Evolutionary conservation across 192 early-diverging fungal species (phyloP).

Genomic region (Backusella westeae): DNA sequence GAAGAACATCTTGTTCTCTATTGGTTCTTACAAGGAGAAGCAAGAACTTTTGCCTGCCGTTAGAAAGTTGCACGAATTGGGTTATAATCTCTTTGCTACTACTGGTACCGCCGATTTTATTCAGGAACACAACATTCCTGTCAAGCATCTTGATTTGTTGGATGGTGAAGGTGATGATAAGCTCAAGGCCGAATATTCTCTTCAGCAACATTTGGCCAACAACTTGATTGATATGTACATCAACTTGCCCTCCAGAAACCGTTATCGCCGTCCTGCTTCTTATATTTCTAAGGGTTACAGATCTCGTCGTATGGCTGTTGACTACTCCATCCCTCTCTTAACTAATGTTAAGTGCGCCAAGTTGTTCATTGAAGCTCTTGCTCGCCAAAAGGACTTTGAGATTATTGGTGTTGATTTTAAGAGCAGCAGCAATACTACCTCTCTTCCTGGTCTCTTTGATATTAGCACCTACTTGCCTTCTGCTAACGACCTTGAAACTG

Average conservation of each 20-base stretch:
- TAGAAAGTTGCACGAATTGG: slow-evolving; percentile 77
- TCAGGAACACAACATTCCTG: slow-evolving; percentile 89
- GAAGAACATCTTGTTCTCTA: slow-evolving; percentile 96
- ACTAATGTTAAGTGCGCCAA: slow-evolving; percentile 99
- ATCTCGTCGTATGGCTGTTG: slow-evolving; percentile 96
- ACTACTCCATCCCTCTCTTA: slow-evolving; percentile 94
- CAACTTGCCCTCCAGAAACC: slow-evolving; percentile 97
- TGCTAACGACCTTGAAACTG: slow-evolving; percentile 54
- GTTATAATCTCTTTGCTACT: slow-evolving; percentile 94
- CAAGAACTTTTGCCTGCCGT: slow-evolving; percentile 91
- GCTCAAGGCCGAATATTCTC: slow-evolving; percentile 83
- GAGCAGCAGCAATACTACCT: slow-evolving; percentile 78
- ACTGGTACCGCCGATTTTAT: slow-evolving; percentile 97
- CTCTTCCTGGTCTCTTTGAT: slow-evolving; percentile 88
- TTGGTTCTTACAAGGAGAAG: slow-evolving; percentile 99
- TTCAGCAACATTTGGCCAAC: slow-evolving; percentile 94
- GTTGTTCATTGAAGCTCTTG: slow-evolving; percentile 94
- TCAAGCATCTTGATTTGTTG: slow-evolving; percentile 87
- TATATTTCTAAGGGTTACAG: slow-evolving; percentile 95
- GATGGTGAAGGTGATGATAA: slow-evolving; percentile 51
- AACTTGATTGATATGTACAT: slow-evolving; percentile 98
- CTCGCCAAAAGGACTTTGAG: slow-evolving; percentile 65
- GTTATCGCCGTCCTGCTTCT: slow-evolving; percentile 91
- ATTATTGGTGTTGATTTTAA: slow-evolving; percentile 87
- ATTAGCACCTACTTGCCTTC: slow-evolving; percentile 65